Evolutionary conservation across 768 basidiomycete species (phyloP), one percentile per base, ranked within the genome.

Genomic region (Pisolithus microcarpus): DNA sequence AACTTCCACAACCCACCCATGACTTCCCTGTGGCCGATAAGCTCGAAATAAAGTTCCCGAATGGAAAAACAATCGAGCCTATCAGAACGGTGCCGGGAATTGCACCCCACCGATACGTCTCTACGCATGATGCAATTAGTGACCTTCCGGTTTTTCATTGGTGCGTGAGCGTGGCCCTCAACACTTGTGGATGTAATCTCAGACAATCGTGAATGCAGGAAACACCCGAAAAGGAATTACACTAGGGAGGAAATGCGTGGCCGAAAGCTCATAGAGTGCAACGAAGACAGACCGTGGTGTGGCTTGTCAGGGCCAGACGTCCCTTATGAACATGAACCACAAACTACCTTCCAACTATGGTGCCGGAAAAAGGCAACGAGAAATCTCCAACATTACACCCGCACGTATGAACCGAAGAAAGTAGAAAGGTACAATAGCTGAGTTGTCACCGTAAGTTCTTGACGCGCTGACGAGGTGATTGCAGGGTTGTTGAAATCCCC

Each of bases 101-200:
- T 2, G 82, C 81, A 1, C 76, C 78, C 0, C 79, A 83, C 61
- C 70, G 68, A 7, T 71, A 71, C 55, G 78, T 89, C 19, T 77
- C 79, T 0, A 75, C 89, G 38, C 75, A 78, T 19, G 87, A 89
- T 60, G 86, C 88, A 1, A 87, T 91, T 45, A 70, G 75, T 3
- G 89, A 91, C 61, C 70, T 91, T 8, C 81, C 78, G 3, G 73
- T 65, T 4, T 91, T 84, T 62, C 84, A 91, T 51, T 91, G 87
- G 89, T 87, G 60, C 8, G 71, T 2, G 13, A 44, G 28, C 30
- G 37, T 18, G 6, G 16, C 4, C 18, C 2, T 42, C 5, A 8
- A 11, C 16, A 9, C 10, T 8, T 31, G 37, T 16, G 30, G 39
- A 50, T 52, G 28, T 5, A 4, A 3, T 1, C 18, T 31, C 43